Evolutionary conservation across 495 filamentous ascomycete species (phyloP).

Genomic region (Lepidopterella palustris): DNA sequence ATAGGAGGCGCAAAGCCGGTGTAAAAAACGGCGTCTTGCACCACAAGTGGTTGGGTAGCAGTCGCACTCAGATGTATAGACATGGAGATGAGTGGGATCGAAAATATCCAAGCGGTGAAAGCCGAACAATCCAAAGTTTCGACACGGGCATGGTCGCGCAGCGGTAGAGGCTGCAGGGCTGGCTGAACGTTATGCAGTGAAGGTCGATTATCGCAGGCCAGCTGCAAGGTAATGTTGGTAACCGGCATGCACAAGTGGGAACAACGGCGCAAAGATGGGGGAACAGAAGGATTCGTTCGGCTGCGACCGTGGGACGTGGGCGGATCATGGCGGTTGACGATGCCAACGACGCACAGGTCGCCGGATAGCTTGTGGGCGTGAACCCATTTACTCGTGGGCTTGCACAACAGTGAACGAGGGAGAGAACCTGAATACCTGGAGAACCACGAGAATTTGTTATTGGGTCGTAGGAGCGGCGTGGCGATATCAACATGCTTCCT

Average conservation of each 20-base stretch:
- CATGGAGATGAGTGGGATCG: not conserved
- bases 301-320: no score
- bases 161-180: constrained; percentile 22
- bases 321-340: not conserved
- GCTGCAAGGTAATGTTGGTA: not conserved
- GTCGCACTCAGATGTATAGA: constrained; percentile 20
- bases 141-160: constrained; percentile 11
- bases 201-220: constrained; percentile 1
- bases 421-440: not conserved
- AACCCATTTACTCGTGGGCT: not conserved
- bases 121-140: constrained; percentile 10
- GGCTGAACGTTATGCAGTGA: constrained; percentile 5
- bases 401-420: not conserved
- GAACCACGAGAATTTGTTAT: not conserved
- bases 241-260: not conserved
- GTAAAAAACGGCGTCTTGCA: constrained; percentile 6
- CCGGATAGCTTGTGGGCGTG: not conserved
- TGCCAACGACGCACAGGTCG: not conserved
- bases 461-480: not conserved
- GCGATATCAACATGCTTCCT: no score
- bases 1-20: constrained; percentile 12
- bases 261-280: not conserved
- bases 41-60: constrained; percentile 7
- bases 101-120: constrained; percentile 10
- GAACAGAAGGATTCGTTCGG: not conserved